Evolutionary conservation across 179 eudicot genomes (phyloP), one percentile per base, ranked within the genome.

Genomic region (Beta macrorhiza): DNA sequence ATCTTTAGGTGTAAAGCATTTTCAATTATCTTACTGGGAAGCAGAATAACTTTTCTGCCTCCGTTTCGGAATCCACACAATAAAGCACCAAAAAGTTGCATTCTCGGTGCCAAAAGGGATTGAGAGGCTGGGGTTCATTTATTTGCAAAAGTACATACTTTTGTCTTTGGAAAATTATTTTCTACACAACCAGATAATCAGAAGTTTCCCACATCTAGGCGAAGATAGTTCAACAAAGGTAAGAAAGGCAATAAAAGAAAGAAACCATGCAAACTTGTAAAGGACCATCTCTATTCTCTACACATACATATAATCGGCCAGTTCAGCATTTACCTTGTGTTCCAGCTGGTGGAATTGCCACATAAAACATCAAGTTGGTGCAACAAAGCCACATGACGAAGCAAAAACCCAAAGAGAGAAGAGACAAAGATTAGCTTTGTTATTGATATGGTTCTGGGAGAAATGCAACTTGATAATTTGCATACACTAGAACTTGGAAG

Each of bases 311-410:
- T n/a, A 19, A 67, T 72, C n/a, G 49, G 44, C 15, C 9, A 22
- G 65, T 72, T 59, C 57, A 72, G 62, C 65, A 80, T 58, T 85
- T 89, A 95, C 98, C 98, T 92, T 92, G 93, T 79, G 86, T 67
- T 79, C 91, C 93, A 87, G 89, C 97, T 93, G 92, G 69, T 76
- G 75, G 56, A 77, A 49, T 68, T 58, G 71, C 44, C 80, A 49
- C 52, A 78, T 74, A 84, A 51, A 62, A 76, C 37, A 72, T 57
- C 11, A 37, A 72, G 49, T 62, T 19, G 62, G 62, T 51, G 75
- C 82, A 79, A 80, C 67, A 79, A 49, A 77, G 64, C 73, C 82
- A 74, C 74, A 63, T 13, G 59, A 80, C 8, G 79, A 72, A 67
- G 32, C 22, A 22, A 58, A 75, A 59, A 7, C 67, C 57, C 73